These are phyloP conservation scores for Picea abies DNA, from an alignment of 83 land plant genomes.

Conservation along the genomic window DNA sequence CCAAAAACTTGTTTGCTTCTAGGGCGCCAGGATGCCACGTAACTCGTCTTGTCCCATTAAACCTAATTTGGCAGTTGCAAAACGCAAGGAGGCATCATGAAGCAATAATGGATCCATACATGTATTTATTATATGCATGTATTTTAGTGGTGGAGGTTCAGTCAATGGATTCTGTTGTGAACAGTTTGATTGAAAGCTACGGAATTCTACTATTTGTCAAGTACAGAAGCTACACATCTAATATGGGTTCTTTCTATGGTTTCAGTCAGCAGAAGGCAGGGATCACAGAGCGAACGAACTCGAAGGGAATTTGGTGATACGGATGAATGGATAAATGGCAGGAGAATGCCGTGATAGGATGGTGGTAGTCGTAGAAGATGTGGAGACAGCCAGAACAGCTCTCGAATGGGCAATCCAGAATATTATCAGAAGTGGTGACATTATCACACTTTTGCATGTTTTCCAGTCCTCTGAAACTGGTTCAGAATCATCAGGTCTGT, in stretches of 20 bases:
- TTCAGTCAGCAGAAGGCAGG: not conserved
- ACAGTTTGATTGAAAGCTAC: not conserved
- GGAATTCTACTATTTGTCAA: not conserved
- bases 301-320: not conserved
- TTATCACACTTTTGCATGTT: constrained; percentile 47
- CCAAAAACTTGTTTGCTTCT: too few relatives aligned
- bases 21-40: too few relatives aligned
- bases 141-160: too few relatives aligned
- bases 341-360: constrained; percentile 38
- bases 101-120: too few relatives aligned
- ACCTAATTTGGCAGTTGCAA: too few relatives aligned
- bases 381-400: constrained; percentile 45
- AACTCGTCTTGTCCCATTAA: too few relatives aligned
- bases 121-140: too few relatives aligned
- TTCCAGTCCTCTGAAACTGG: constrained; percentile 25
- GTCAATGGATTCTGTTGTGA: not conserved
- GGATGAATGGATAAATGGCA: not conserved
- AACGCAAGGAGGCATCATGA: too few relatives aligned
- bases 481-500: constrained; percentile 1
- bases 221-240: not conserved
- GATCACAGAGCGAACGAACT: not conserved
- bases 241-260: not conserved
- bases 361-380: constrained; percentile 65
- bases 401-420: constrained; percentile 61
- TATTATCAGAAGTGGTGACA: constrained; percentile 42